Base-by-base conservation (phyloP, 2,329 filamentous ascomycete species). In the Penicillium fuscoglaucum region DNA sequence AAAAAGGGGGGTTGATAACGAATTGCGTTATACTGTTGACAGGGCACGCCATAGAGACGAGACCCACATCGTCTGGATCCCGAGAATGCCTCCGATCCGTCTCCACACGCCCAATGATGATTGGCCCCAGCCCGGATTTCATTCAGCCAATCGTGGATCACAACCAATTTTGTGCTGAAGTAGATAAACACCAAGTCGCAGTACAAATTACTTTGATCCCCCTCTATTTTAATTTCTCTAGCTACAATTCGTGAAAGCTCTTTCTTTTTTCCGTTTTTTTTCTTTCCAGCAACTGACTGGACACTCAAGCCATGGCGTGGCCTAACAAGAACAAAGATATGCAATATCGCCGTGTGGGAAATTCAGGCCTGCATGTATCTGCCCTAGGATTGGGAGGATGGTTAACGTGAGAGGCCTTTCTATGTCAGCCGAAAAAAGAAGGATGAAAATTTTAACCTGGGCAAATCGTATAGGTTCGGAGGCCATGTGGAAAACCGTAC, bases 371-470 rank as follows among this genome's bases (percentile, higher is more conserved):
- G 39, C 58, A 51, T 53, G 29, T 49, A 43, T 48, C 19, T 0
- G 40, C 21, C 13, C 13, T 44, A 0, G 90, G 65, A 1, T 68
- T 68, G 63, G 89, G 89, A 59, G 47, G n/a, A 9, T 51, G 39
- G 49, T 40, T 37, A 40, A 40, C 37, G 37, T 40, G 37, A 40
- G 37, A 40, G 10, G n/a, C 37, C 6, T 40, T 19, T 17, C 4
- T 40, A 40, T 40, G 9, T 40, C 9, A 19, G n/a, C n/a, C 5
- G 9, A 4, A 21, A 19, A 40, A 19, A 1, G 37, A 40, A 6
- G 37, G n/a, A 12, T 12, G 2, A 6, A 40, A 40, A 12, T 1
- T 19, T 1, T 40, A 40, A 40, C n/a, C 4, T 19, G 10, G 5
- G 37, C 37, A 19, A 40, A 40, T 21, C 5, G n/a, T 33, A 73